Conservation (phyloP, 371 early-diverging fungal genomes). For the Mucor racemosus region DNA sequence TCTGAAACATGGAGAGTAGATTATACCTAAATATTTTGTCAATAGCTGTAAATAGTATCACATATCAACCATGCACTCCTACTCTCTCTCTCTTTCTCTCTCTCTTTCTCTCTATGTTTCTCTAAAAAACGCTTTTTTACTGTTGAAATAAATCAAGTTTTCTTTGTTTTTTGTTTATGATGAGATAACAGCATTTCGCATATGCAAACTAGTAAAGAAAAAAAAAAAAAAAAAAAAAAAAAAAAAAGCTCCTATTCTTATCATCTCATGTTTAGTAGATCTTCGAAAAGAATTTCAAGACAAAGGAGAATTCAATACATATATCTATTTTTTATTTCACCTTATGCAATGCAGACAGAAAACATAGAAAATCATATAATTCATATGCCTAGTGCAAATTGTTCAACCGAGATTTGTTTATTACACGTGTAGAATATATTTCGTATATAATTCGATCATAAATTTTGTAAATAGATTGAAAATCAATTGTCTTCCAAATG, state of each 20-base stretch:
- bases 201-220: not conserved
- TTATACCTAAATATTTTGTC: slow-evolving; percentile 7
- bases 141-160: not conserved
- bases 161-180: not conserved
- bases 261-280: not conserved
- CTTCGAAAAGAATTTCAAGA: not conserved
- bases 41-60: slow-evolving; percentile 18
- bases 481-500: too few species aligned
- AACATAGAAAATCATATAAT: not conserved
- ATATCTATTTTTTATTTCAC: not conserved
- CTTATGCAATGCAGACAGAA: slow-evolving; percentile 2
- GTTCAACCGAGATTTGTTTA: too few species aligned
- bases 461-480: too few species aligned
- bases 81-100: not conserved
- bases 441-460: too few species aligned
- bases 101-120: not conserved
- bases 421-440: too few species aligned
- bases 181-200: not conserved
- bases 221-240: not conserved
- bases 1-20: slow-evolving; percentile 91
- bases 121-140: too few species aligned
- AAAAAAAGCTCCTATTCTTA: slow-evolving; percentile 8
- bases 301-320: too few species aligned
- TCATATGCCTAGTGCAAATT: too few species aligned
- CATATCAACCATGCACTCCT: slow-evolving; percentile 5